A percentile compares a stretch with the other conserved stretches of the same genome.
Evolutionary conservation across 2,329 filamentous ascomycete species (phyloP).

Genomic region (Colletotrichum acutatum): DNA sequence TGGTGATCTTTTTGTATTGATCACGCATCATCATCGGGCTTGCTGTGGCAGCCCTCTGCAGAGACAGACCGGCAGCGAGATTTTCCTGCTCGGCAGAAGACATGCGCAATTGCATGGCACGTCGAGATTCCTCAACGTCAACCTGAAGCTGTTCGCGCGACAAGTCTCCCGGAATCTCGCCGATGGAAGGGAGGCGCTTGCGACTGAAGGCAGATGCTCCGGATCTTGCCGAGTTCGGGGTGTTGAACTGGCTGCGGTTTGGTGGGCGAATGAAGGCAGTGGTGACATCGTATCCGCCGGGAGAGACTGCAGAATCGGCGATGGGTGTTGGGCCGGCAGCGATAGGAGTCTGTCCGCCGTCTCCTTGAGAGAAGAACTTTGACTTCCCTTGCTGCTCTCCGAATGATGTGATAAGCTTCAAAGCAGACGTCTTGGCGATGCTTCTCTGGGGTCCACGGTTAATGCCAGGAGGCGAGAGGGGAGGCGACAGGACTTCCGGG

Average conservation of each 20-base stretch:
- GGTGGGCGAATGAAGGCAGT: conserved; percentile 76
- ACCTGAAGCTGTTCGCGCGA: conserved; percentile 42
- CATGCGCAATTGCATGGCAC: conserved; percentile 47
- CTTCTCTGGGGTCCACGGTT: conserved; percentile 68
- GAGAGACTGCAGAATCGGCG: conserved; percentile 80
- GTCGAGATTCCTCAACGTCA: conserved; percentile 30
- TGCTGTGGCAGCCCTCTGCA: conserved; percentile 74
- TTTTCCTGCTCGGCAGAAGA: conserved; percentile 55
- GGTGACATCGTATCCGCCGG: conserved; percentile 72
- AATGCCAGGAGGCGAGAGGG: conserved; percentile 77
- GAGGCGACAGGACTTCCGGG: conserved; percentile 73
- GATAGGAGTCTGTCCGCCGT: conserved; percentile 77
- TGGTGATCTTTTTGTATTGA: conserved; percentile 36
- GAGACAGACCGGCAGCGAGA: conserved; percentile 55
- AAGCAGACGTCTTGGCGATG: conserved; percentile 82
- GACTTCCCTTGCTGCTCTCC: conserved; percentile 69
- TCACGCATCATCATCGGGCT: conserved; percentile 73
- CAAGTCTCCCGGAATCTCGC: conserved; percentile 66
- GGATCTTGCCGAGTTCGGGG: conserved; percentile 74
- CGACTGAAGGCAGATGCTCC: conserved; percentile 67
- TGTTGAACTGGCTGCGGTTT: conserved; percentile 75
- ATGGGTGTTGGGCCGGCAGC: conserved; percentile 90
- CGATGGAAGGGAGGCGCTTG: conserved; percentile 80
- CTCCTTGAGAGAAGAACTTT: conserved; percentile 69
- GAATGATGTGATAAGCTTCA: conserved; percentile 94